Evolutionary conservation across 2,329 filamentous ascomycete genomes (phyloP), one percentile per base, ranked within the genome.

Genomic region (Curvularia verruculosa): DNA sequence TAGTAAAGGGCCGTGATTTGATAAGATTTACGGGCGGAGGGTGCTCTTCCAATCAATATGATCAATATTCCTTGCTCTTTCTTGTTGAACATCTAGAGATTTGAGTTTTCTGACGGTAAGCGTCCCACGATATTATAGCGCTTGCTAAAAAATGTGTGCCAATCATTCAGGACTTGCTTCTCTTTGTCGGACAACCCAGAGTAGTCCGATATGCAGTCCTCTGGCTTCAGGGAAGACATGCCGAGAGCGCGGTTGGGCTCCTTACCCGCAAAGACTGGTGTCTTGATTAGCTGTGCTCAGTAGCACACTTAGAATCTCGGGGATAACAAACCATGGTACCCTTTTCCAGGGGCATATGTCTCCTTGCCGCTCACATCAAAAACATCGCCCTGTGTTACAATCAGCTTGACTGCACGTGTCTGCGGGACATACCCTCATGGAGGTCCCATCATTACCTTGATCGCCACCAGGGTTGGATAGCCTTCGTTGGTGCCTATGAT

Each of bases 61-160:
- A 28, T 24, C 21, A 18, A 18, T 39, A 3, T 24, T 15, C 15
- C 26, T 15, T 28, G 26, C 10, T 12, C 15, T 43, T 36, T 23
- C 24, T 19, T 24, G 13, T 26, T 9, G 9, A 21, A 37, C 15
- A 10, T 10, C 43, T 44, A 70, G 19, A 70, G 64, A 5, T 61
- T 64, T 5, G 67, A 55, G 29, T 53, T 54, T 36, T 71, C 68
- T 10, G 63, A 31, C 28, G 68, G 66, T 24, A 77, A 61, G 49
- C 68, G 68, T 8, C 91, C 92, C 45, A 96, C 87, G 49, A 98
- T 85, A 70, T 96, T 98, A 80, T 99, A 99, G 56, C 95, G 85
- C 82, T 98, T 99, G 66, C 89, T 91, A 79, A 99, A 99, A 79
- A 96, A 99, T 1, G 90, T 96, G 62, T 89, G 87, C 95, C 95